These are phyloP conservation scores for Daedalea quercina DNA, from an alignment of 768 basidiomycete genomes.

Conservation along the genomic window DNA sequence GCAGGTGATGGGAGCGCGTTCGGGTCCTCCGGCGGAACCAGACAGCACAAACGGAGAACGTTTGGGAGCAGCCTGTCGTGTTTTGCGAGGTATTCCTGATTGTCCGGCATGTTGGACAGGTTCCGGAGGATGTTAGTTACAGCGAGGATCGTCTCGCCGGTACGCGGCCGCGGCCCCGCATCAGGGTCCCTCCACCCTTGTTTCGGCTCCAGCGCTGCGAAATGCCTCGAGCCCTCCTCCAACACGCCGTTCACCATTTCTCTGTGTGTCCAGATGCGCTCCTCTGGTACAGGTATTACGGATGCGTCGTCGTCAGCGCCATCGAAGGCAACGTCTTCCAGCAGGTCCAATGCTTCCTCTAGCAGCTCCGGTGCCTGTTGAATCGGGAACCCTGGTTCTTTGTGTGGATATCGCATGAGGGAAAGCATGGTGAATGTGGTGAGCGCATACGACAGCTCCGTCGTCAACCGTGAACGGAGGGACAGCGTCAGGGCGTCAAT, in stretches of 20 bases:
- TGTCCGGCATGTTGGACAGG: slow-evolving; percentile 70
- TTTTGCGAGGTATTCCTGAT: slow-evolving; percentile 56
- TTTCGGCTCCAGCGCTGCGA: slow-evolving; percentile 45
- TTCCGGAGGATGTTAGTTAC: slow-evolving; percentile 82
- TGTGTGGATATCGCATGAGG: slow-evolving; percentile 62
- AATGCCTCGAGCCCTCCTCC: slow-evolving; percentile 52
- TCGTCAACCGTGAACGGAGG: slow-evolving; percentile 74
- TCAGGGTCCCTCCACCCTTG: slow-evolving; percentile 45
- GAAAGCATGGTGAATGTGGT: slow-evolving; percentile 82
- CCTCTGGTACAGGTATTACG: not conserved
- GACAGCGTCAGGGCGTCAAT: slow-evolving; percentile 93
- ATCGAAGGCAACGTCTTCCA: slow-evolving; percentile 77
- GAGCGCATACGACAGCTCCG: slow-evolving; percentile 85
- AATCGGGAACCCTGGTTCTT: slow-evolving; percentile 62
- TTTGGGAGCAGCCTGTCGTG: slow-evolving; percentile 60
- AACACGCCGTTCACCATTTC: slow-evolving; percentile 53
- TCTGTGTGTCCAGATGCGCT: slow-evolving; percentile 52
- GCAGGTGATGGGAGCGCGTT: slow-evolving; percentile 28
- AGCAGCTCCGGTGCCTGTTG: slow-evolving; percentile 72
- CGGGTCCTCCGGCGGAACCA: slow-evolving; percentile 26
- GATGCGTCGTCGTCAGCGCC: slow-evolving; percentile 33
- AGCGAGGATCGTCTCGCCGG: slow-evolving; percentile 60
- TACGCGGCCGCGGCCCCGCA: slow-evolving; percentile 56
- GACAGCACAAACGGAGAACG: slow-evolving; percentile 60
- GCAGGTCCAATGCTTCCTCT: slow-evolving; percentile 79